These are phyloP conservation scores for Thalassia testudinum DNA, from an alignment of 116 monocot genomes.

Conservation along the genomic window DNA sequence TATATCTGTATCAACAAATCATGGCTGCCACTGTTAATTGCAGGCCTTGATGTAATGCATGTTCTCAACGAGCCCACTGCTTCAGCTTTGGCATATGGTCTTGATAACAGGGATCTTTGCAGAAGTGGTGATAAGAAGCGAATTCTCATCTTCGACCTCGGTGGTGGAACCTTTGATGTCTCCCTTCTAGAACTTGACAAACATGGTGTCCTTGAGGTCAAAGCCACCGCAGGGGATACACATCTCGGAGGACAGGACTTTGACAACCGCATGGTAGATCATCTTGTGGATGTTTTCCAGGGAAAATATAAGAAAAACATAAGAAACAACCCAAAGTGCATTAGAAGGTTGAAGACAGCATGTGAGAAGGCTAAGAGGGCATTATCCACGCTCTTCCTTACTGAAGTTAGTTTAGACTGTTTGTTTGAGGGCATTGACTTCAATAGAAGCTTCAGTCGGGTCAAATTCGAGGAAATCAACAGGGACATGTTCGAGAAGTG, in stretches of 20 bases:
- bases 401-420: not conserved
- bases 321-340: not conserved
- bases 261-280: not conserved
- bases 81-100: not conserved
- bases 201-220: constrained; percentile 20
- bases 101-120: not conserved
- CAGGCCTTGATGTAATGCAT: not conserved
- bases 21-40: too few species aligned
- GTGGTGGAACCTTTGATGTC: too few species aligned
- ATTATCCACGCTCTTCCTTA: not conserved
- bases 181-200: not conserved
- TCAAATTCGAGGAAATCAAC: constrained; percentile 36
- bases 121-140: not conserved
- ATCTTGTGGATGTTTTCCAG: not conserved
- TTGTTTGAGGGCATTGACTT: not conserved
- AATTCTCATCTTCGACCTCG: not conserved
- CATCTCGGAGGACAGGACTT: constrained; percentile 39
- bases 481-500: constrained; percentile 43
- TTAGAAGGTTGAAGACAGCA: not conserved
- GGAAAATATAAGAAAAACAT: not conserved
- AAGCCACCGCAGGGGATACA: constrained; percentile 46
- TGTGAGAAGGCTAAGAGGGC: constrained; percentile 2
- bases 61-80: not conserved
- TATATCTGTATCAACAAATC: too few species aligned
- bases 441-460: constrained; percentile 2